Conservation (phyloP, 495 filamentous ascomycete species). For the Evernia prunastri region DNA sequence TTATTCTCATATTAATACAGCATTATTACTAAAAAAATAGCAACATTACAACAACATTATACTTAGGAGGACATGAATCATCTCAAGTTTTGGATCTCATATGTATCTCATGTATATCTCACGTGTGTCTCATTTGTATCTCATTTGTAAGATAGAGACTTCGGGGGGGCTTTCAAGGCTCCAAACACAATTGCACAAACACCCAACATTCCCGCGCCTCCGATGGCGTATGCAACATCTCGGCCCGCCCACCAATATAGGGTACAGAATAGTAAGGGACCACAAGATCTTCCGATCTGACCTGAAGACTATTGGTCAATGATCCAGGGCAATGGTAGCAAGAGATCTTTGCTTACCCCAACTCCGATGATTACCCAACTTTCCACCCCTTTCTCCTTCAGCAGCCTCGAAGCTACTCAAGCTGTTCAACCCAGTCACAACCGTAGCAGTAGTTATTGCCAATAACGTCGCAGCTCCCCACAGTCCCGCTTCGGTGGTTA, state of each 20-base stretch:
- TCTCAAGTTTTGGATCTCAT: neutral
- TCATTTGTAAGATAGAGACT: neutral
- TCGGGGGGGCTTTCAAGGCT: slow-evolving; percentile 47
- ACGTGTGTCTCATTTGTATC: too few relatives aligned
- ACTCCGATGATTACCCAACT: slow-evolving; percentile 77
- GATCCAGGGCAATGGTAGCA: neutral
- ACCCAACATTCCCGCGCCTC: slow-evolving; percentile 68
- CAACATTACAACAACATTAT: neutral
- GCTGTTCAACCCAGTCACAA: slow-evolving; percentile 89
- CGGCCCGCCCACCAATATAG: slow-evolving; percentile 98
- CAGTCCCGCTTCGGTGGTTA: slow-evolving; percentile 57
- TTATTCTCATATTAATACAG: neutral
- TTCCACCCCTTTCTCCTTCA: slow-evolving; percentile 73
- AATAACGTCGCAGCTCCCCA: slow-evolving; percentile 76
- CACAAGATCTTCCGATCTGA: slow-evolving; percentile 78
- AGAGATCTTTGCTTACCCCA: slow-evolving; percentile 45
- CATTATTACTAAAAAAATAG: neutral
- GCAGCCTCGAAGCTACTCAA: slow-evolving; percentile 82
- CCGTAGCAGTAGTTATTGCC: slow-evolving; percentile 83
- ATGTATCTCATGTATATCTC: too few relatives aligned
- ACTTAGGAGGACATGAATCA: neutral
- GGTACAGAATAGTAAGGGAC: slow-evolving; percentile 86
- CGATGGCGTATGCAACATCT: slow-evolving; percentile 73
- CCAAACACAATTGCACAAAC: slow-evolving; percentile 67
- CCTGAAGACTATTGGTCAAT: slow-evolving; percentile 37